Evolutionary conservation across 805 yeast genomes (phyloP).

Genomic region (Spathaspora passalidarum): DNA sequence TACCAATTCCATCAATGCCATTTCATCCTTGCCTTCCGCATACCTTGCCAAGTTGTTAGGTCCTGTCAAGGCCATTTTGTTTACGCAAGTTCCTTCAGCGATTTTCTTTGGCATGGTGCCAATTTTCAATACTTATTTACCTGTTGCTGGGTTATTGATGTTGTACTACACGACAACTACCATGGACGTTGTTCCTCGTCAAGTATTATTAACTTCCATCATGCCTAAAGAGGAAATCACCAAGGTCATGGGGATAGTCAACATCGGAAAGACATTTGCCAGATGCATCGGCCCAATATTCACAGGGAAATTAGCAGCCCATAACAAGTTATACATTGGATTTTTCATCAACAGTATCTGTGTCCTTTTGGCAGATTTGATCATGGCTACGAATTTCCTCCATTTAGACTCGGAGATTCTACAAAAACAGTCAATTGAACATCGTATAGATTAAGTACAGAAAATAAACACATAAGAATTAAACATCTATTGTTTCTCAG

Average conservation of each 20-base stretch:
- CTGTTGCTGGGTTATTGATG: slow-evolving; percentile 51
- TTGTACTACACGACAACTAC: slow-evolving; percentile 62
- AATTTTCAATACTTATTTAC: slow-evolving; percentile 14
- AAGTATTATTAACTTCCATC: slow-evolving; percentile 68
- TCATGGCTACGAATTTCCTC: slow-evolving; percentile 42
- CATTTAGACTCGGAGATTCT: slow-evolving; percentile 36
- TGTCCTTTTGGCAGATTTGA: slow-evolving; percentile 46
- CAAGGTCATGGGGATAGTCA: slow-evolving; percentile 79
- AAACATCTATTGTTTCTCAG: not conserved
- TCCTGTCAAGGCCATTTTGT: slow-evolving; percentile 71
- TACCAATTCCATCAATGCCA: slow-evolving; percentile 59
- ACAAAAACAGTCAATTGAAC: slow-evolving; percentile 11
- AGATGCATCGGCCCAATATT: slow-evolving; percentile 77
- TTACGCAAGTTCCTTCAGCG: slow-evolving; percentile 78
- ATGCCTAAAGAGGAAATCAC: slow-evolving; percentile 65
- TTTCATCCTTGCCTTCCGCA: slow-evolving; percentile 78
- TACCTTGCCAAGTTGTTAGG: slow-evolving; percentile 64
- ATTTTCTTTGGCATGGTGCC: slow-evolving; percentile 45
- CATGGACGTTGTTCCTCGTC: slow-evolving; percentile 93
- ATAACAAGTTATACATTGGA: slow-evolving; percentile 44
- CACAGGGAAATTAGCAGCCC: slow-evolving; percentile 70
- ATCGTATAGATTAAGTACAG: not conserved
- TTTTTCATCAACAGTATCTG: slow-evolving; percentile 52
- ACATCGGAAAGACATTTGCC: slow-evolving; percentile 82
- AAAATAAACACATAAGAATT: not conserved